Conservation (phyloP, 257 asterid species). For the Verbascum thapsus region DNA sequence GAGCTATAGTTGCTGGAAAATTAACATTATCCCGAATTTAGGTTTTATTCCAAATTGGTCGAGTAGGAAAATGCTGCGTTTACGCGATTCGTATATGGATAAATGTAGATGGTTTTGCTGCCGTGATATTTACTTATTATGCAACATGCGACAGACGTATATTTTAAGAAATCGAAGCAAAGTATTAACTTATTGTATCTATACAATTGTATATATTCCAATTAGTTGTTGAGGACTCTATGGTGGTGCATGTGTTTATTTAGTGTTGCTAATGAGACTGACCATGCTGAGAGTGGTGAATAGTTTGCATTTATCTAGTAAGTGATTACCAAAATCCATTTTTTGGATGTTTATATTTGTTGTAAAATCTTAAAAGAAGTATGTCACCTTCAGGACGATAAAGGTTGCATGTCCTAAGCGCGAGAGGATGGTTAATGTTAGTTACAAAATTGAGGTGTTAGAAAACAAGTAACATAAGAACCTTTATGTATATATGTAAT, state of each 20-base stretch:
- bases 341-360: slow-evolving; percentile 11
- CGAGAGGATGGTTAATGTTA: slow-evolving; percentile 1
- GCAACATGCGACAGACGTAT: slow-evolving; percentile 10
- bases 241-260: slow-evolving; percentile 19
- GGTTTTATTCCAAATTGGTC: slow-evolving; percentile 15
- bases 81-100: slow-evolving; percentile 15
- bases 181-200: slow-evolving; percentile 15
- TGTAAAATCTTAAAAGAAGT: too few species aligned
- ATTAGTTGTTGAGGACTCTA: not conserved
- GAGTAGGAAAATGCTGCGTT: slow-evolving; percentile 25
- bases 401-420: not conserved
- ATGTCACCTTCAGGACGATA: too few species aligned
- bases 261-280: slow-evolving; percentile 3
- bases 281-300: too few species aligned
- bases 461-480: not conserved
- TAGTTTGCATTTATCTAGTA: too few species aligned
- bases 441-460: not conserved
- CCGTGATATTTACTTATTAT: slow-evolving; percentile 18
- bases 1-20: slow-evolving; percentile 27
- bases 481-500: slow-evolving; percentile 1
- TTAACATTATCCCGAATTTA: slow-evolving; percentile 20
- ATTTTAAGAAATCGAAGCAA: slow-evolving; percentile 4
- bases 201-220: slow-evolving; percentile 2
- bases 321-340: too few species aligned
- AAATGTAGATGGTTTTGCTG: slow-evolving; percentile 16